These are phyloP conservation scores for Neonectria ditissima DNA, from an alignment of 2,329 filamentous ascomycete genomes.

Conservation along the genomic window DNA sequence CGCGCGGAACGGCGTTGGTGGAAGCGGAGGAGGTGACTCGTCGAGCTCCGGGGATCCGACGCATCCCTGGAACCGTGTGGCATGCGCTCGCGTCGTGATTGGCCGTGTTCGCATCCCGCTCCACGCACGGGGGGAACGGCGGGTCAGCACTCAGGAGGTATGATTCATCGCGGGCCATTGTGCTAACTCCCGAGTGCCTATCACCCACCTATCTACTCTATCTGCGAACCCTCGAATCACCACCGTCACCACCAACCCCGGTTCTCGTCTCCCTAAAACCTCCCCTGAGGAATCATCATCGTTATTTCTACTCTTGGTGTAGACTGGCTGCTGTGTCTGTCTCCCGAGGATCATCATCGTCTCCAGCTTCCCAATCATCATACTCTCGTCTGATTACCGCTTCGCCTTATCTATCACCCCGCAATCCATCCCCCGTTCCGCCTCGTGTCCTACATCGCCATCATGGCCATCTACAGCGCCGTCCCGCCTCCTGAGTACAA, in stretches of 20 bases:
- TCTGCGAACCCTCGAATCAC: constrained; percentile 24
- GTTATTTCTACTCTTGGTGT: neutral
- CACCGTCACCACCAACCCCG: constrained; percentile 19
- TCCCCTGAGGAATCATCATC: constrained; percentile 1
- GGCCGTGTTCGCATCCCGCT: constrained; percentile 28
- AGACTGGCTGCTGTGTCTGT: neutral
- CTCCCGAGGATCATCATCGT: neutral
- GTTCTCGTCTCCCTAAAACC: constrained; percentile 14
- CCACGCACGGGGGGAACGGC: constrained; percentile 1
- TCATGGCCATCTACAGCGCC: constrained; percentile 66
- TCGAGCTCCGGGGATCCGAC: constrained; percentile 20
- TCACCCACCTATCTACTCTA: constrained; percentile 15
- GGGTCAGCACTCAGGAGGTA: constrained; percentile 14
- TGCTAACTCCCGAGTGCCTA: no score
- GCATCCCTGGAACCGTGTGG: constrained; percentile 43
- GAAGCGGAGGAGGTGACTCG: constrained; percentile 2
- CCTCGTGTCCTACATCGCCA: constrained; percentile 27
- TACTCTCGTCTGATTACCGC: constrained; percentile 5
- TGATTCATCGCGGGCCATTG: constrained; percentile 43
- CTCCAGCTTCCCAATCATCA: neutral
- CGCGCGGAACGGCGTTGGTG: neutral
- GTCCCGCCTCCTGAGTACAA: constrained; percentile 62
- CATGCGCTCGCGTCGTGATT: constrained; percentile 50
- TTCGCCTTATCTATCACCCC: constrained; percentile 20
- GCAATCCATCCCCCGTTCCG: constrained; percentile 17